Evolutionary conservation across 208 protist genomes (phyloP), one percentile per base, ranked within the genome.

Genomic region (Acanthamoeba castellanii): DNA sequence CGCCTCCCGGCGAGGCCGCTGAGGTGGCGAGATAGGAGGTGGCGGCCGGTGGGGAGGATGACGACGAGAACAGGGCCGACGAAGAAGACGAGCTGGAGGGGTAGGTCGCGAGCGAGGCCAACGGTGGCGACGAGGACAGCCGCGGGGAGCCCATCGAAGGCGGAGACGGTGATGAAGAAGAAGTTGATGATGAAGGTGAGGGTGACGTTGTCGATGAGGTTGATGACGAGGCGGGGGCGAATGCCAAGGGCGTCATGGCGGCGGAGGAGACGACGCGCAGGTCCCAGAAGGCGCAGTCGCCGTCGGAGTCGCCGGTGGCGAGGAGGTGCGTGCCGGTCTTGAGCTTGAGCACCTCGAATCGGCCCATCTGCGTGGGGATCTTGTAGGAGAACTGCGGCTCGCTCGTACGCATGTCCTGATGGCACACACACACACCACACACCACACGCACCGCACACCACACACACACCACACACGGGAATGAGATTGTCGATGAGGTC

Each of bases 281-380:
- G 72, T 82, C 72, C 72, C 72, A 82, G 25, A 82, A 82, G 6
- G 72, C 72, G 37, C 72, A 82, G 45, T 82, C 72, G 30, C 72
- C 72, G 42, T 82, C 72, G 11, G 72, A 82, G 25, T 82, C 72
- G 32, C 72, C 72, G 45, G 72, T 82, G 27, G 34, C 72, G 11
- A 82, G 72, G 25, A 82, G 72, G 25, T 82, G 72, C 6, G 72
- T 50, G n/a, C 42, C 72, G 42, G 72, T 5, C 72, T 82, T 82
- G 34, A 82, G 72, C 8, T 25, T 42, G 18, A 82, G 72, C 11
- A 82, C 72, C 37, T 82, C 72, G 42, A 82, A 82, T 5, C 72
- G 72, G 8, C 72, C 72, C 72, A 82, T 82, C 45, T 82, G 72
- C 6, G 72, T 82, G 13, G 72, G 72, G 11, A 50, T 27, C 37